Evolutionary conservation across 495 filamentous ascomycete species (phyloP).

Genomic region (Xylaria scruposa): DNA sequence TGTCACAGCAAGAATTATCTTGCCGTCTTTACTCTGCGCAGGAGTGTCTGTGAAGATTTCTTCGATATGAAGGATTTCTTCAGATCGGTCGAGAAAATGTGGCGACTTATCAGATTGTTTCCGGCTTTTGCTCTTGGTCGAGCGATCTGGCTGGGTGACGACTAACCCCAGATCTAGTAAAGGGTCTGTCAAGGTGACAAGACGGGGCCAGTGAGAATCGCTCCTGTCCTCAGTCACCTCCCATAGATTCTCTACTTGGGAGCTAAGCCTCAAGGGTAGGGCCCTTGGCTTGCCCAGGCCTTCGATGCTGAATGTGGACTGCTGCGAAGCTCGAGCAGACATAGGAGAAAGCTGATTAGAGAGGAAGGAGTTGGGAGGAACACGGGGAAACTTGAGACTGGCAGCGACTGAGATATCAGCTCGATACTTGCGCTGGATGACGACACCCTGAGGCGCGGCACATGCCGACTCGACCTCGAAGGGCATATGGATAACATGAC

Average conservation of each 20-base stretch:
- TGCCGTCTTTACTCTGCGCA: slow-evolving; percentile 34
- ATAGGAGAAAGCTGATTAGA: slow-evolving; percentile 64
- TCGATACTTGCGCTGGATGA: slow-evolving; percentile 77
- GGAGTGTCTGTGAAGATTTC: slow-evolving; percentile 32
- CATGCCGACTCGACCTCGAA: slow-evolving; percentile 92
- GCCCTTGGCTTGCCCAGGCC: slow-evolving; percentile 57
- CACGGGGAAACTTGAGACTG: slow-evolving; percentile 58
- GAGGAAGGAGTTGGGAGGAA: slow-evolving; percentile 83
- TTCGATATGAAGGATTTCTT: slow-evolving; percentile 80
- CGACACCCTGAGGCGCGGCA: slow-evolving; percentile 77
- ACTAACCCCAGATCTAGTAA: slow-evolving; percentile 85
- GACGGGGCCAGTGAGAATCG: slow-evolving; percentile 71
- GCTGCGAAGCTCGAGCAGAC: slow-evolving; percentile 49
- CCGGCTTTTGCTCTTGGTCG: slow-evolving; percentile 33
- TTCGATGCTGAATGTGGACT: slow-evolving; percentile 59
- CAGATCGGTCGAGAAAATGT: slow-evolving; percentile 65
- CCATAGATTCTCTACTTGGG: slow-evolving; percentile 57
- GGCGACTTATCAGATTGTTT: slow-evolving; percentile 31
- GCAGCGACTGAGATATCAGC: slow-evolving; percentile 47
- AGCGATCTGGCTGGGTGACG: slow-evolving; percentile 58
- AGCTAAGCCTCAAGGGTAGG: slow-evolving; percentile 52
- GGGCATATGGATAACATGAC: slow-evolving; percentile 88
- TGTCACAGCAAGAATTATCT: slow-evolving; percentile 81
- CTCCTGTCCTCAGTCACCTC: slow-evolving; percentile 52
- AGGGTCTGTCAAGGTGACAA: slow-evolving; percentile 88